Conservation (phyloP, 1,284 basidiomycete genomes). For the Lentinus polychrous region DNA sequence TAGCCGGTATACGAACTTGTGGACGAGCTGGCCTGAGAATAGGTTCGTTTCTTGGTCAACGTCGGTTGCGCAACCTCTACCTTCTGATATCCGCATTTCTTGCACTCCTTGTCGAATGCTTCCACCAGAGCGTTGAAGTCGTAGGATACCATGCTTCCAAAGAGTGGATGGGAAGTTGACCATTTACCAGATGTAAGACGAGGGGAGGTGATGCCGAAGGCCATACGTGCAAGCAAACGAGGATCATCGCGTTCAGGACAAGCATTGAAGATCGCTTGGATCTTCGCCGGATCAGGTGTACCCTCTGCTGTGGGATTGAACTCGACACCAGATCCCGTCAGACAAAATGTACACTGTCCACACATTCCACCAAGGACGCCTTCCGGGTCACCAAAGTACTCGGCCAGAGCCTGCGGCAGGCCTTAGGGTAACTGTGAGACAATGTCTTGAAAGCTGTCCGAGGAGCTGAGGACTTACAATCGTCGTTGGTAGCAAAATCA, state of each 20-base stretch:
- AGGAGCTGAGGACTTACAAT: slow-evolving; percentile 28
- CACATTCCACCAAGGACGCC: slow-evolving; percentile 38
- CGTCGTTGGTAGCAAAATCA: slow-evolving; percentile 35
- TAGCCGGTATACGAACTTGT: not conserved
- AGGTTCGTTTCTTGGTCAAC: slow-evolving; percentile 22
- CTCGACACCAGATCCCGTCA: slow-evolving; percentile 29
- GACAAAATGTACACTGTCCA: slow-evolving; percentile 39
- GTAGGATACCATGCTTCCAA: slow-evolving; percentile 35
- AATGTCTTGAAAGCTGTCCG: not conserved
- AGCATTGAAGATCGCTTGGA: slow-evolving; percentile 33
- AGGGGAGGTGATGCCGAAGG: slow-evolving; percentile 42
- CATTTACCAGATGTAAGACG: slow-evolving; percentile 35
- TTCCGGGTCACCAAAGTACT: slow-evolving; percentile 39
- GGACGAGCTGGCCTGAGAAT: slow-evolving; percentile 11
- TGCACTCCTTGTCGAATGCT: slow-evolving; percentile 34
- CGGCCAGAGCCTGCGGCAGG: slow-evolving; percentile 35
- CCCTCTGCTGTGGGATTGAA: slow-evolving; percentile 27
- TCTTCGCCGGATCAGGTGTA: slow-evolving; percentile 25
- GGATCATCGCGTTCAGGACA: slow-evolving; percentile 45
- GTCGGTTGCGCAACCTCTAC: slow-evolving; percentile 8
- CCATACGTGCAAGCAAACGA: slow-evolving; percentile 41
- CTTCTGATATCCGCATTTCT: slow-evolving; percentile 28
- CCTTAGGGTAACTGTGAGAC: too few relatives aligned
- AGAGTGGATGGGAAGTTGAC: slow-evolving; percentile 31
- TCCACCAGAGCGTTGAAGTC: slow-evolving; percentile 31